Percentiles rank a stretch among this genome's conserved stretches.
Evolutionary conservation across 768 basidiomycete species (phyloP).

Genomic region (Russula griseocarnosa): DNA sequence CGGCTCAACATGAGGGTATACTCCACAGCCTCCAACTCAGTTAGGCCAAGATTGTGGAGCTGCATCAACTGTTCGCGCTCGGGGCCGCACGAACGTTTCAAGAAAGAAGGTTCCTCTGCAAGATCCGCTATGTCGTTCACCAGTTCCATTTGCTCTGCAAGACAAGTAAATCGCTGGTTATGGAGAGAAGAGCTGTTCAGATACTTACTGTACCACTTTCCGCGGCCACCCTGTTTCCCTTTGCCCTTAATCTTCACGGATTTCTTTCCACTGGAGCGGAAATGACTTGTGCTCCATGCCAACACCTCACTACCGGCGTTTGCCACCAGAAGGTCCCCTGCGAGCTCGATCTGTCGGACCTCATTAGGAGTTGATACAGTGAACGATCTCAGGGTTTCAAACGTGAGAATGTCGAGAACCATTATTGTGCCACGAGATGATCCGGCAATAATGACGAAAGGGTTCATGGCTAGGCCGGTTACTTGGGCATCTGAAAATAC

Average conservation of each 20-base stretch:
- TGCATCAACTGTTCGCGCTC: conserved; percentile 55
- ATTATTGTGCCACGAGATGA: conserved; percentile 55
- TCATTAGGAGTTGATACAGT: conserved; percentile 39
- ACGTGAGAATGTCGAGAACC: conserved; percentile 64
- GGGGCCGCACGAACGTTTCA: conserved; percentile 41
- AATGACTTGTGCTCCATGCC: conserved; percentile 61
- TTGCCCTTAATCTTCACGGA: conserved; percentile 31
- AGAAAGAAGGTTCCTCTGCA: conserved; percentile 45
- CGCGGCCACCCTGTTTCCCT: conserved; percentile 27
- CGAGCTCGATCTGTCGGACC: conserved; percentile 57
- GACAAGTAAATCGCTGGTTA: neutral
- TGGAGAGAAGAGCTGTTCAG: neutral
- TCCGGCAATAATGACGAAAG: conserved; percentile 59
- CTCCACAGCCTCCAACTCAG: conserved; percentile 70
- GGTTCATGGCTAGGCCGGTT: conserved; percentile 60
- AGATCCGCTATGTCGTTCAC: conserved; percentile 59
- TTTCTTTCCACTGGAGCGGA: conserved; percentile 35
- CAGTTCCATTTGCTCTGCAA: conserved; percentile 60
- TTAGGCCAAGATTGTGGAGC: conserved; percentile 62
- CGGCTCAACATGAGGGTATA: conserved; percentile 83
- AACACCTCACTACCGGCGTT: conserved; percentile 58
- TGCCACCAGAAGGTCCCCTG: conserved; percentile 53
- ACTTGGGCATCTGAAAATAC: conserved; percentile 63
- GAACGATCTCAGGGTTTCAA: conserved; percentile 55
- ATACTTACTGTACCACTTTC: conserved; percentile 41